Evolutionary conservation across 2,329 filamentous ascomycete genomes (phyloP), one percentile per base, ranked within the genome.

Genomic region (Talaromyces sp.): DNA sequence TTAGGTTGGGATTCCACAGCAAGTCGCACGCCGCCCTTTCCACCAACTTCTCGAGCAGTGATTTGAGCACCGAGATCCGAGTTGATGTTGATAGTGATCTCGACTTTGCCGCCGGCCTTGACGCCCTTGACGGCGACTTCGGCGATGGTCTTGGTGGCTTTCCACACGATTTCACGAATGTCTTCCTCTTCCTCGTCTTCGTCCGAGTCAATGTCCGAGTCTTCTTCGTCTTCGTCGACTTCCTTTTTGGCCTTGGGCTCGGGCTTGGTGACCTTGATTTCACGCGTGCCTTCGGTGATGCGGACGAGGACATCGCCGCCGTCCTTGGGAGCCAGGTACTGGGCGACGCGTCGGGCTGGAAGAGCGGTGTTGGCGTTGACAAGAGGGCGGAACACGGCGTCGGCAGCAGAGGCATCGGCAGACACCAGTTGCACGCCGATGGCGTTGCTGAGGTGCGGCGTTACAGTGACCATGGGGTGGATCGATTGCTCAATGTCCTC

Each of bases 401-500:
- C 82, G 51, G 79, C 78, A 56, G 83, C 83, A 56, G 87, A 71
- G 53, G 64, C 82, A 47, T 80, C 83, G 42, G 65, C 62, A 10
- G 69, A 68, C 62, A 86, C 79, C 68, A 88, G 86, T 65, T 96
- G 84, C 59, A 98, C 89, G 75, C 95, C 95, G 65, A 99, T 90
- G 65, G 94, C 90, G 73, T 93, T 90, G 69, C 87, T 83, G 65
- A 96, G 88, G 81, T 99, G 95, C 70, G 92, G 92, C 58, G 96
- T 92, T 16, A 93, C 94, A 36, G 94, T 97, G 66, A 99, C 92
- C 73, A 92, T 91, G 58, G 95, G 89, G 82, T 99, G 94, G 55
- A 92, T 96, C 65, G 91, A 96, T 83, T 97, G 93, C 75, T 96
- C 91, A 69, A 99, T 96, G 74, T 98, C 94, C 67, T 92, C 88